Percentiles rank a stretch among this genome's conserved stretches.
phyloP scores from a whole-genome alignment of 768 basidiomycete species.

The Leccinum variicolor region DNA sequence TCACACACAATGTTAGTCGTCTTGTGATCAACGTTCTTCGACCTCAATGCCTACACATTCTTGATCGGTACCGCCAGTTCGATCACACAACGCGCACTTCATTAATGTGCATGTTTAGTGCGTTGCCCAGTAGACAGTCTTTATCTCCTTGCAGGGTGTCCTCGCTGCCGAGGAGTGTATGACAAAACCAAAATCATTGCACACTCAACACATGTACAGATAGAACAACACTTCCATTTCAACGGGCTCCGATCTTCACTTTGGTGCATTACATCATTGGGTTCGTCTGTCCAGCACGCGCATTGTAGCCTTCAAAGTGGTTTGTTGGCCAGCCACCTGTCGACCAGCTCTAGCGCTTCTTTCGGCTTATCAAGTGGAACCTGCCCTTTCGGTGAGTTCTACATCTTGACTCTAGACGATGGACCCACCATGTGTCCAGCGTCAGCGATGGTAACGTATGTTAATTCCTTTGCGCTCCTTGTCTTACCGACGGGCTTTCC shows the following conservation, averaged over 20 bases:
- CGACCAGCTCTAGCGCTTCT: constrained; percentile 45
- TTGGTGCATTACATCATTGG: background rate
- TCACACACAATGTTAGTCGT: background rate
- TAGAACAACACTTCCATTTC: background rate
- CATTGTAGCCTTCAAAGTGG: constrained; percentile 5
- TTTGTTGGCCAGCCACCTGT: constrained; percentile 38
- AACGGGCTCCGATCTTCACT: background rate
- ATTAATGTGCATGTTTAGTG: background rate
- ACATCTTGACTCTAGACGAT: background rate
- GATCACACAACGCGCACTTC: background rate
- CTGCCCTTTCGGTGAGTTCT: constrained; percentile 19
- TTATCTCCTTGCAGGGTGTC: background rate
- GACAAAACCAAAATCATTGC: background rate
- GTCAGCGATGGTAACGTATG: constrained; percentile 56
- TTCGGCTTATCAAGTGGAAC: constrained; percentile 59
- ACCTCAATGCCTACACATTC: constrained; percentile 11
- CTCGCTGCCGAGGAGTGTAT: background rate
- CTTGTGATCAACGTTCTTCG: background rate
- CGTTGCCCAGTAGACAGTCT: background rate
- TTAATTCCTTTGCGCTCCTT: constrained; percentile 53
- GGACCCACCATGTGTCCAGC: constrained; percentile 69
- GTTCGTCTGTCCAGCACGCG: background rate
- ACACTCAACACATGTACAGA: background rate
- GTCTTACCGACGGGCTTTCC: constrained; percentile 47
- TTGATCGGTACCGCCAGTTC: background rate